Percentiles rank a stretch among this genome's conserved stretches.
Conservation (phyloP, 2,329 filamentous ascomycete genomes). For the Penicillium expansum region DNA sequence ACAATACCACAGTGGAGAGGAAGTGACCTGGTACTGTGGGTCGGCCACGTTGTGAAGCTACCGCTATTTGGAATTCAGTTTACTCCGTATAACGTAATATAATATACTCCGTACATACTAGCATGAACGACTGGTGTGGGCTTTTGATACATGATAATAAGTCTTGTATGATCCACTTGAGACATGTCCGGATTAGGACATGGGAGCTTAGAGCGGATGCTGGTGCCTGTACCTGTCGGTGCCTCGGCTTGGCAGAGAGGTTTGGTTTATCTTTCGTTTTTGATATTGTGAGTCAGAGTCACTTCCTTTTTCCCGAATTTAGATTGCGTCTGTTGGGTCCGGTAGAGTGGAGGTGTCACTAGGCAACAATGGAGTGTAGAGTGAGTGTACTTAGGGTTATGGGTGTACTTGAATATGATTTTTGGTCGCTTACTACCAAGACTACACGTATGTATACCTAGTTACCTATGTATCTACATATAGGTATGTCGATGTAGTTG, state of each 20-base stretch:
- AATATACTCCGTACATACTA: too few species aligned
- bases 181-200: neutral
- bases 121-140: neutral
- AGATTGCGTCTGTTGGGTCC: neutral
- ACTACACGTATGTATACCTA: neutral
- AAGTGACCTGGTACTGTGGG: neutral
- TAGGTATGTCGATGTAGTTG: neutral
- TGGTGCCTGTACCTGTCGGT: neutral
- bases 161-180: neutral
- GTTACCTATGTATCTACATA: neutral
- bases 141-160: neutral
- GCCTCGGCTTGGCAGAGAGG: neutral
- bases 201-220: neutral
- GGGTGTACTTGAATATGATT: neutral
- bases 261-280: neutral
- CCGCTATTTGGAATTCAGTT: conserved; percentile 1
- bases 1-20: neutral
- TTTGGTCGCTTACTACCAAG: neutral
- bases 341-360: neutral
- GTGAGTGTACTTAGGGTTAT: neutral
- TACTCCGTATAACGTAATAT: neutral
- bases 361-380: neutral
- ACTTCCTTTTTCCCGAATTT: neutral
- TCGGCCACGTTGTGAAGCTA: conserved; percentile 6
- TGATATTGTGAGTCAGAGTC: neutral